Base-by-base conservation (phyloP, 2,329 filamentous ascomycete species). In the Boeremia exigua region DNA sequence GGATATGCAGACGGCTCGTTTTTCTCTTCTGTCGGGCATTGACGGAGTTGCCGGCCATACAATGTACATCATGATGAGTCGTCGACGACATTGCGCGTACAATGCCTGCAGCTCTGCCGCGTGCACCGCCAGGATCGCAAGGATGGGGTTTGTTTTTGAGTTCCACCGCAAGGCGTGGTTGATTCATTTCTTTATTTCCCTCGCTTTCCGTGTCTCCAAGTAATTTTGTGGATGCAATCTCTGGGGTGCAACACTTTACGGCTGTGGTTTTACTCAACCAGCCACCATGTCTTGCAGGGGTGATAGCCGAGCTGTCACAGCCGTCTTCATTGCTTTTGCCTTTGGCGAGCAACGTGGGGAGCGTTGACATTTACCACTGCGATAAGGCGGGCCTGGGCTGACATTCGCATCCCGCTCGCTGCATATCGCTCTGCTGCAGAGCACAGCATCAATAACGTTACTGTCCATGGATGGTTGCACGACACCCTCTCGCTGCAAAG, bases 321-420 rank as follows among this genome's bases (percentile, higher is more conserved):
- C 44, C 38, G 14, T 43, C 28, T 19, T 46, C 27, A 39, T 54
- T 58, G 44, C 54, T 54, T 54, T 49, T 51, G 36, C 42, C 32
- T 27, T 30, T 51, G 48, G 46, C 53, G 47, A 53, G 59, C 55
- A 64, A 58, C 60, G 58, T 65, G 58, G 58, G 62, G 56, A 47
- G 59, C 56, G 53, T 62, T 23, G 55, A n/a, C 45, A 60, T 42
- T 38, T 59, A 57, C 58, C 55, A 54, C 45, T 44, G 48, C 40
- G 42, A 56, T 58, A 57, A 60, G 19, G 59, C 53, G 53, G 59
- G 58, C 54, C 55, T 39, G 34, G 19, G 30, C 30, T 44, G 52
- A 36, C 55, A 54, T 50, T 53, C 57, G 38, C 58, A 56, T 60
- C 52, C 50, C 52, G 52, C 47, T 65, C 52, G 52, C 47, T 65